phyloP scores from a whole-genome alignment of 2,329 filamentous ascomycete genomes.

The Zarea fungicola region DNA sequence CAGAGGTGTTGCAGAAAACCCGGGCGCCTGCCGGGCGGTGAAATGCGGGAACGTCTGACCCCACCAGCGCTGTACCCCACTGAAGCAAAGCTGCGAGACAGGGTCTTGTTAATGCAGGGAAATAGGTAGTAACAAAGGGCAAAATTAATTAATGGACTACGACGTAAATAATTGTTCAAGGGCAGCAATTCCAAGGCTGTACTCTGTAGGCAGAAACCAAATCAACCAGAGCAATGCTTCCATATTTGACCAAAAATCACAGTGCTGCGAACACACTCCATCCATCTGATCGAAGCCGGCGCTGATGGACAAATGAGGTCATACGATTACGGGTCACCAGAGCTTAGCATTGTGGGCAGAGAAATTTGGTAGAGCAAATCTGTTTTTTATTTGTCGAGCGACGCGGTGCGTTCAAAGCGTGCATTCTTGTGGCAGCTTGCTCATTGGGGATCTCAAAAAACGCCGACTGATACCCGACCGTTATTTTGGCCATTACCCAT shows the following conservation, averaged over 20 bases:
- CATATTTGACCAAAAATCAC: no score
- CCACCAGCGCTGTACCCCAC: slow-evolving; percentile 11
- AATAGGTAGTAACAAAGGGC: no score
- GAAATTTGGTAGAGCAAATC: slow-evolving; percentile 10
- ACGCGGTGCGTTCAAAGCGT: slow-evolving; percentile 11
- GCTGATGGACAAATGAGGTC: slow-evolving; percentile 1
- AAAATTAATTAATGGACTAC: background rate
- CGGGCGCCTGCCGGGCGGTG: slow-evolving; percentile 19
- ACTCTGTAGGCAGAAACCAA: no score
- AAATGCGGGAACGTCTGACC: background rate
- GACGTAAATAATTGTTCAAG: no score
- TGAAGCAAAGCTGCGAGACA: background rate
- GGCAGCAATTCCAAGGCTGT: background rate
- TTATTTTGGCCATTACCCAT: slow-evolving; percentile 14
- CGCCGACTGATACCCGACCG: slow-evolving; percentile 14
- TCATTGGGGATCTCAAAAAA: slow-evolving; percentile 13
- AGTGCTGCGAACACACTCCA: no score
- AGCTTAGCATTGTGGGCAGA: background rate
- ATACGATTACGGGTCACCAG: slow-evolving; percentile 7
- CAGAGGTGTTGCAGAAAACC: slow-evolving; percentile 19
- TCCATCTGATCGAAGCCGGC: no score
- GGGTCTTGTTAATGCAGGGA: background rate
- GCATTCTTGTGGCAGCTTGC: slow-evolving; percentile 12
- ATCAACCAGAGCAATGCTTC: no score
- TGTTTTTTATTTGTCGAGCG: slow-evolving; percentile 11